Percentiles rank a stretch among this genome's conserved stretches.
These are phyloP conservation scores for Ascochyta pisi DNA, from an alignment of 2,329 filamentous ascomycete species.

Conservation along the genomic window DNA sequence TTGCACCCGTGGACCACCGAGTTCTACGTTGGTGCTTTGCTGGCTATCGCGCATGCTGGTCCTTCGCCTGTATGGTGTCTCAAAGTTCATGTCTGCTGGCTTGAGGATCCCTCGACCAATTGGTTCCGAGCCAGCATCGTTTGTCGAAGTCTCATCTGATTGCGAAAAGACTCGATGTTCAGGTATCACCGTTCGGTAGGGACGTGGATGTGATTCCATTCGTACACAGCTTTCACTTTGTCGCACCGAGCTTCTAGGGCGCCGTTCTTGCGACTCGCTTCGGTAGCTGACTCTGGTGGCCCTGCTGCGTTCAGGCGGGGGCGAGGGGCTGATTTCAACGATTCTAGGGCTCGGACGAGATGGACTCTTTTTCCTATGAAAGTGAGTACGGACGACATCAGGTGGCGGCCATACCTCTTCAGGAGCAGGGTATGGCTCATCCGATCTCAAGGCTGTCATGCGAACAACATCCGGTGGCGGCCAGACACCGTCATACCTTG, in stretches of 20 bases:
- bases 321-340: conserved; percentile 34
- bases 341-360: conserved; percentile 25
- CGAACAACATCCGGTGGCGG: conserved; percentile 28
- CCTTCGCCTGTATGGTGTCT: conserved; percentile 27
- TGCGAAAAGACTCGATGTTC: conserved; percentile 23
- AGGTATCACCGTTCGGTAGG: conserved; percentile 31
- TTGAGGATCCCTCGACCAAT: conserved; percentile 38
- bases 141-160: conserved; percentile 29
- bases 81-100: conserved; percentile 21
- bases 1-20: conserved; percentile 39
- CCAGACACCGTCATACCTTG: conserved; percentile 29
- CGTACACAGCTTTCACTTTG: conserved; percentile 28
- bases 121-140: conserved; percentile 22
- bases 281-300: conserved; percentile 24
- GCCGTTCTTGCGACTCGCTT: conserved; percentile 25
- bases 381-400: conserved; percentile 34
- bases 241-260: conserved; percentile 14
- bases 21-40: conserved; percentile 40
- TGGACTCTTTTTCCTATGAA: conserved; percentile 23
- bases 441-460: conserved; percentile 4
- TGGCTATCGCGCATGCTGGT: conserved; percentile 29
- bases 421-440: conserved; percentile 4
- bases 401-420: conserved; percentile 34
- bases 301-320: conserved; percentile 25
- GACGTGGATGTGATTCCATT: conserved; percentile 34